Evolutionary conservation across 257 asterid genomes (phyloP), one percentile per base, ranked within the genome.

Genomic region (Paraleonurus japonicus): DNA sequence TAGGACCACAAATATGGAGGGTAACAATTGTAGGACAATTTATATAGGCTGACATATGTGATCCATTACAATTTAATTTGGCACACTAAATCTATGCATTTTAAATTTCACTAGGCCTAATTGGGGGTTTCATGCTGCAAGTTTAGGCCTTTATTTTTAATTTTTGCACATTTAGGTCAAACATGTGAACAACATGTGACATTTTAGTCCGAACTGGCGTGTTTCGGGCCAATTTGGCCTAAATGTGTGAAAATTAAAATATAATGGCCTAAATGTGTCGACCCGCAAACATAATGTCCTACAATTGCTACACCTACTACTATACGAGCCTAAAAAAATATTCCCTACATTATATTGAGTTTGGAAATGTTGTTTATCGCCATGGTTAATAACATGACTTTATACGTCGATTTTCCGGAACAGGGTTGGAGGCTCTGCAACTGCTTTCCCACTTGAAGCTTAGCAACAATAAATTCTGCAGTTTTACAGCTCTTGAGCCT

Each of bases 341-440:
- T n/a, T n/a, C n/a, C n/a, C n/a, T n/a, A n/a, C n/a, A n/a, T n/a
- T n/a, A n/a, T n/a, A n/a, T n/a, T n/a, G n/a, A n/a, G n/a, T n/a
- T n/a, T n/a, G n/a, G 33, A 30, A 30, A 53, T 59, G 27, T 33
- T 6, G 10, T 11, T 16, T 50, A 43, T 55, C 51, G 2, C 20
- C 17, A 26, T 33, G 16, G 23, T 58, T 26, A 5, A 43, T n/a
- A 35, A 13, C 78, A 4, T 16, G 41, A 59, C 37, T 30, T 47
- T 4, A 5, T 15, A 50, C 50, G 4, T 45, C 32, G 16, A 48
- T 17, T 28, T 60, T 50, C 77, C 47, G 30, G 63, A n/a, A 78
- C 87, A 94, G 97, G 97, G 47, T 76, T 94, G 90, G 97, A 91
- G 83, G 83, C 89, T 61, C 75, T 94, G 92, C 99, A 88, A 75